phyloP scores from a whole-genome alignment of 2,329 filamentous ascomycete species.

The Fusarium sp. region DNA sequence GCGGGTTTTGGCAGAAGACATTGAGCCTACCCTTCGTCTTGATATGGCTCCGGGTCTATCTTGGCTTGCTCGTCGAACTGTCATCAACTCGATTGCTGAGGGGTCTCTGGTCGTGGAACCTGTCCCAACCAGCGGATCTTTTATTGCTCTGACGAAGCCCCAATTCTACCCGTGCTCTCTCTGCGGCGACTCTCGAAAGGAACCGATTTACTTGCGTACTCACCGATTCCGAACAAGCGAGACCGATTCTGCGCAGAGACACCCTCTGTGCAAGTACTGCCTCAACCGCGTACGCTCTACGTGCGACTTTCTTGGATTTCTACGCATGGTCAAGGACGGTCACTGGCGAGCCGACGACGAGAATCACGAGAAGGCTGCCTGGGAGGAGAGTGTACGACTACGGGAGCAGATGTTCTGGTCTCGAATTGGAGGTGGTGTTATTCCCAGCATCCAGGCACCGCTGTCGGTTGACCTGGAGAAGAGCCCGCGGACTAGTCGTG shows the following conservation, averaged over 20 bases:
- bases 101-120: slow-evolving; percentile 92
- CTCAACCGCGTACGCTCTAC: slow-evolving; percentile 84
- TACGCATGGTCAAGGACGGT: slow-evolving; percentile 91
- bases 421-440: slow-evolving; percentile 88
- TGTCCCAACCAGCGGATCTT: slow-evolving; percentile 70
- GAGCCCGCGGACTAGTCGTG: slow-evolving; percentile 50
- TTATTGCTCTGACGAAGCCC: slow-evolving; percentile 61
- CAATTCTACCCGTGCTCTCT: slow-evolving; percentile 80
- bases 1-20: slow-evolving; percentile 85
- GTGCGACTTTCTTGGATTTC: slow-evolving; percentile 91
- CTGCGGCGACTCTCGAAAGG: slow-evolving; percentile 85
- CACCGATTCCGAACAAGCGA: slow-evolving; percentile 93
- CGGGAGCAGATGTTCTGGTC: slow-evolving; percentile 98
- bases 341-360: slow-evolving; percentile 87
- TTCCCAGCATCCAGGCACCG: slow-evolving; percentile 67
- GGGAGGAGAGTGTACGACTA: slow-evolving; percentile 92
- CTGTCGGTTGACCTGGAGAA: slow-evolving; percentile 45
- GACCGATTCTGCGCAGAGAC: slow-evolving; percentile 84
- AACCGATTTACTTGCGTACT: slow-evolving; percentile 76
- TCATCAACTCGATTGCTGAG: slow-evolving; percentile 84
- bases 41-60: slow-evolving; percentile 91
- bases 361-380: slow-evolving; percentile 86
- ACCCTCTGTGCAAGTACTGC: slow-evolving; percentile 91
- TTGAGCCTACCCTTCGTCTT: slow-evolving; percentile 91
- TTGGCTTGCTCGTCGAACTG: slow-evolving; percentile 89